A percentile compares a stretch with the other conserved stretches of the same genome.
Evolutionary conservation across 768 basidiomycete species (phyloP).

Genomic region (Dioszegia crocea): DNA sequence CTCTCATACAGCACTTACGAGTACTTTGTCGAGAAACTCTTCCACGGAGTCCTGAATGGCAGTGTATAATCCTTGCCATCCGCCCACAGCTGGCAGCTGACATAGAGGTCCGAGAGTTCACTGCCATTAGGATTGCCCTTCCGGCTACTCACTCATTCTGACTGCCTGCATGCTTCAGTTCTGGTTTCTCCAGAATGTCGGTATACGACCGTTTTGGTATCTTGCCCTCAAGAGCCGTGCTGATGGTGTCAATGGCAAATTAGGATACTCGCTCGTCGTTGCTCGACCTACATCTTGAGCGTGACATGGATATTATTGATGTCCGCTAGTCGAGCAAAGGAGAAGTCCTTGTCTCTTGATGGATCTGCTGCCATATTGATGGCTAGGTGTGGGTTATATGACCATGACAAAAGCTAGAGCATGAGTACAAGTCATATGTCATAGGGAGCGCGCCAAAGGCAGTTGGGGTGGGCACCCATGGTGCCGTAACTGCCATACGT

Average conservation of each 20-base stretch:
- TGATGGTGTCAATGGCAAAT: constrained; percentile 1
- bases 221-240: constrained; percentile 64
- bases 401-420: too few species aligned
- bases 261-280: background rate
- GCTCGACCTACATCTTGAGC: constrained; percentile 44
- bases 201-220: constrained; percentile 68
- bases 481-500: background rate
- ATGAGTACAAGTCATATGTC: background rate
- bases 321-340: constrained; percentile 84
- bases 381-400: background rate
- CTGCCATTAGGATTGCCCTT: constrained; percentile 52
- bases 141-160: constrained; percentile 55
- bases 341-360: constrained; percentile 64
- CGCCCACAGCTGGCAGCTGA: constrained; percentile 84
- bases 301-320: constrained; percentile 75
- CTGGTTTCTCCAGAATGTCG: constrained; percentile 76
- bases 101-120: constrained; percentile 84
- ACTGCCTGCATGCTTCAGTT: constrained; percentile 74
- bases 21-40: constrained; percentile 79
- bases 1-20: constrained; percentile 55
- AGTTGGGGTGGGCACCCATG: background rate
- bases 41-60: constrained; percentile 85
- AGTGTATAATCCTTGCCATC: constrained; percentile 91
- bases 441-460: background rate
- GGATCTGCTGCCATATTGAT: constrained; percentile 20